Conservation (phyloP, 176 grass and related monocot species). For the Aegilops speltoides region DNA sequence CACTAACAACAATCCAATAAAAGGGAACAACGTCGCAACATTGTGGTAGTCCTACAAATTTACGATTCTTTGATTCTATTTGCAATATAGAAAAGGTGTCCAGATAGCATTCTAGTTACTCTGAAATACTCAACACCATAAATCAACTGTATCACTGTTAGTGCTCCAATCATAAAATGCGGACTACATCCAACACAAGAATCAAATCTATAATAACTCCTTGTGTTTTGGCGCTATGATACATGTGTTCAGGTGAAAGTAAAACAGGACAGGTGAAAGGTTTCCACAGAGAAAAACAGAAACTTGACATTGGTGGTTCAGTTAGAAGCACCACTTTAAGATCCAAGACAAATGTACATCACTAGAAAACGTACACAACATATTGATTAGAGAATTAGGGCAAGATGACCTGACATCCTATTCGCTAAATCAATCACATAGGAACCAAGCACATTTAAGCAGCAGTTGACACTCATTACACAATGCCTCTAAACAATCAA, state of each 20-base stretch:
- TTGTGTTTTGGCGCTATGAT: not conserved
- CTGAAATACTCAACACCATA: not conserved
- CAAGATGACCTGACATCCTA: not conserved
- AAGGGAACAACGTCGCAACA: not conserved
- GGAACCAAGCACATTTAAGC: not conserved
- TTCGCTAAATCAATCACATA: not conserved
- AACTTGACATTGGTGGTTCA: not conserved
- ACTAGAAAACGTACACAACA: not conserved
- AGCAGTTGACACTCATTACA: not conserved
- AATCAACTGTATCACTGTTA: not conserved
- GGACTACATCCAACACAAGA: not conserved
- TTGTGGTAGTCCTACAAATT: not conserved
- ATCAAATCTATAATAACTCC: not conserved
- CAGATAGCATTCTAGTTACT: conserved; percentile 10
- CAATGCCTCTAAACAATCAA: not conserved
- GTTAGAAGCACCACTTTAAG: not conserved
- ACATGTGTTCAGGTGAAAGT: not conserved
- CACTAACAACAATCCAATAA: conserved; percentile 1
- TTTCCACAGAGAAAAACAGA: not conserved
- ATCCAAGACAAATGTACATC: not conserved
- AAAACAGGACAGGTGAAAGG: not conserved
- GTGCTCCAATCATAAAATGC: not conserved
- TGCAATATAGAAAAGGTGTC: conserved; percentile 6
- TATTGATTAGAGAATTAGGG: not conserved
- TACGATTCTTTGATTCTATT: not conserved